Conservation (phyloP, 176 grass and related monocot genomes). For the Chrysopogon serrulatus region DNA sequence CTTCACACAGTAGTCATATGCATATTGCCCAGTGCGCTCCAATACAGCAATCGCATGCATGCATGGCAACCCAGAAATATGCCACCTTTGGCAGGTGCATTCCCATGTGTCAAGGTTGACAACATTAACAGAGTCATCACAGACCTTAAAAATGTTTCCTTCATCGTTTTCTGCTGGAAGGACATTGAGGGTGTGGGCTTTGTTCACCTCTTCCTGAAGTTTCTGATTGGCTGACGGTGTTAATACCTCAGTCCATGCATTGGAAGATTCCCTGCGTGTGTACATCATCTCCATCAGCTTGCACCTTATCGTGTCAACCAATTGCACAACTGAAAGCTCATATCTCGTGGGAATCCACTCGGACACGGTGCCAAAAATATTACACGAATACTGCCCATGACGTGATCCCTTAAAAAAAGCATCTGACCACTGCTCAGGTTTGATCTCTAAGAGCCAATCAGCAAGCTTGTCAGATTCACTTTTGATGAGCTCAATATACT, state of each 20-base stretch:
- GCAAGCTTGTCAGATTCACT: slow-evolving; percentile 69
- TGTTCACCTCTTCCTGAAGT: slow-evolving; percentile 73
- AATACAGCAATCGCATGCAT: slow-evolving; percentile 82
- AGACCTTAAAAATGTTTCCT: slow-evolving; percentile 75
- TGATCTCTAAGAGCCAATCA: slow-evolving; percentile 83
- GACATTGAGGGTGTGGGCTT: slow-evolving; percentile 68
- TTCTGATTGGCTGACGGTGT: slow-evolving; percentile 65
- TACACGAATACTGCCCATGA: slow-evolving; percentile 70
- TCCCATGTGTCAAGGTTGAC: slow-evolving; percentile 63
- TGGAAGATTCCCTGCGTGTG: slow-evolving; percentile 60
- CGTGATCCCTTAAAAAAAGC: slow-evolving; percentile 77
- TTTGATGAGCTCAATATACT: slow-evolving; percentile 68
- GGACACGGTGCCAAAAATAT: slow-evolving; percentile 49
- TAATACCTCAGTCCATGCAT: slow-evolving; percentile 61
- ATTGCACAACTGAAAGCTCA: slow-evolving; percentile 84
- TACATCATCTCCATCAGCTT: slow-evolving; percentile 99
- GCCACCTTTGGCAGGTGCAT: slow-evolving; percentile 83
- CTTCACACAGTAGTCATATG: slow-evolving; percentile 78
- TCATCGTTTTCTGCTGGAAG: slow-evolving; percentile 39
- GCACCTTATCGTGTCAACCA: slow-evolving; percentile 81
- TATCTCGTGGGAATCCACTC: slow-evolving; percentile 72
- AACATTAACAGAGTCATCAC: slow-evolving; percentile 64
- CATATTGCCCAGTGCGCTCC: slow-evolving; percentile 38
- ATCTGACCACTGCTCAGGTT: slow-evolving; percentile 94
- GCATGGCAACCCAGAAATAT: slow-evolving; percentile 75